phyloP scores from a whole-genome alignment of 2,329 filamentous ascomycete genomes.

The Phoma sp. region DNA sequence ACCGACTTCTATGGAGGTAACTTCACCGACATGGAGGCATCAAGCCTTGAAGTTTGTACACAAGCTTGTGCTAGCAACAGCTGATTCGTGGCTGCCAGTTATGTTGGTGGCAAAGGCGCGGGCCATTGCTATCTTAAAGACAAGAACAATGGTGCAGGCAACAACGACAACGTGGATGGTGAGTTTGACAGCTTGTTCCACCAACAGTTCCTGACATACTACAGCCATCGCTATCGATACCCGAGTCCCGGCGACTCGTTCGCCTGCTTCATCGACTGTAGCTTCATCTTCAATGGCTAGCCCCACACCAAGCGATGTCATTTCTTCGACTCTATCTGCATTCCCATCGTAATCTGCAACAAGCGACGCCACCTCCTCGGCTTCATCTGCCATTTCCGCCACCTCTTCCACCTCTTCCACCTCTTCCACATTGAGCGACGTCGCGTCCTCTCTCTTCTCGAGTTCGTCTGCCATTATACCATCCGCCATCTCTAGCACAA shows the following conservation, averaged over 20 bases:
- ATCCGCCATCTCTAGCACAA: no score
- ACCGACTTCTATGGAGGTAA: constrained; percentile 4
- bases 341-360: not conserved
- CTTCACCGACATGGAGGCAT: not conserved
- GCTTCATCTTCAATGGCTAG: no score
- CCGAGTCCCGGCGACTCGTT: not conserved
- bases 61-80: not conserved
- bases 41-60: not conserved
- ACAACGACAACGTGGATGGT: not conserved
- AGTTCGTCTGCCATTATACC: no score
- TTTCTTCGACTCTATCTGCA: no score
- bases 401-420: no score
- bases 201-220: not conserved
- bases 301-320: no score
- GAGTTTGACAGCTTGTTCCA: not conserved
- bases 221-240: not conserved
- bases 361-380: no score
- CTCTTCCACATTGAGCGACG: no score
- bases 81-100: constrained; percentile 1
- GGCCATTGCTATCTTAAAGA: constrained; percentile 6
- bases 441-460: no score
- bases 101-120: not conserved
- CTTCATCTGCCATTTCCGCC: no score
- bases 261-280: not conserved
- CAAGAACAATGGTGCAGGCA: not conserved